Evolutionary conservation across 2,329 filamentous ascomycete genomes (phyloP).

Genomic region (Fusarium tanahbumbuense): DNA sequence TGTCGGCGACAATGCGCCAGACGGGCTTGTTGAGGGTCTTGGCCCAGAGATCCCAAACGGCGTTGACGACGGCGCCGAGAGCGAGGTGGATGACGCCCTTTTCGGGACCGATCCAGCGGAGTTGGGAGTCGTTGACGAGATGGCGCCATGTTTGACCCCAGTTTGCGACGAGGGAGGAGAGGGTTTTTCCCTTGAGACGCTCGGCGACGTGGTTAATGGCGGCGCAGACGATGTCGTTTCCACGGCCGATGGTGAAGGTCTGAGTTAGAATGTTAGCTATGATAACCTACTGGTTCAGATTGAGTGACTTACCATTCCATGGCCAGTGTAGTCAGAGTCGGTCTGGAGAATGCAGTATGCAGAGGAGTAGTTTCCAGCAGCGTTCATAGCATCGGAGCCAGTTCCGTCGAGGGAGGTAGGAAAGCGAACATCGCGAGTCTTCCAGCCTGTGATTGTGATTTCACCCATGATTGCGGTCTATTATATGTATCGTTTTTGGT

Average conservation of each 20-base stretch:
- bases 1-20: constrained; percentile 89
- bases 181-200: constrained; percentile 78
- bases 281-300: neutral
- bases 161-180: constrained; percentile 80
- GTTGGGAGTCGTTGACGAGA: constrained; percentile 89
- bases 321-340: constrained; percentile 75
- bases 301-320: constrained; percentile 74
- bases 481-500: constrained; percentile 3
- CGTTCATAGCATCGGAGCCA: constrained; percentile 97
- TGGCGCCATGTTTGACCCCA: constrained; percentile 93
- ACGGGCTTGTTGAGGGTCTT: constrained; percentile 88
- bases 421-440: constrained; percentile 79
- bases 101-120: constrained; percentile 93
- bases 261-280: constrained; percentile 41
- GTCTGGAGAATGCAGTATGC: constrained; percentile 95
- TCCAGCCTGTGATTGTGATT: constrained; percentile 78
- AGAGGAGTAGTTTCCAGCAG: constrained; percentile 89
- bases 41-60: constrained; percentile 95
- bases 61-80: constrained; percentile 88
- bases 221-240: constrained; percentile 91
- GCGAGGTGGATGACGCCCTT: constrained; percentile 95
- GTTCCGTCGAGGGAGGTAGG: constrained; percentile 96
- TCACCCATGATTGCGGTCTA: constrained; percentile 51
- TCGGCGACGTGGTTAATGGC: constrained; percentile 84
- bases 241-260: constrained; percentile 87